A percentile compares a stretch with the other conserved stretches of the same genome.
phyloP scores from a whole-genome alignment of 139 green algal genomes.

The Spirogloea muscicola region DNA sequence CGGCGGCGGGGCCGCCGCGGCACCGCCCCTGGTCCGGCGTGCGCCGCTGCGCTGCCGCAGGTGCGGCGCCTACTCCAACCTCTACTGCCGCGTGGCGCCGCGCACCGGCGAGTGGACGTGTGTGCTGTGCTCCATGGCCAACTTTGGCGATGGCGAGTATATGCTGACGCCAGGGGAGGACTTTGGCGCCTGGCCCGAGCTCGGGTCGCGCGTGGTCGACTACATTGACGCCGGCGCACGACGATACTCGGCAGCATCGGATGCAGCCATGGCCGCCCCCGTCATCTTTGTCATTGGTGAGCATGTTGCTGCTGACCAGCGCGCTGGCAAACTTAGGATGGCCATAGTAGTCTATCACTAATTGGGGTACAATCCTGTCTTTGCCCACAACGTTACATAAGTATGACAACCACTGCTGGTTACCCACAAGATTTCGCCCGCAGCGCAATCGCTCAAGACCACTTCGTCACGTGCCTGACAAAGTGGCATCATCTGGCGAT shows the following conservation, averaged over 20 bases:
- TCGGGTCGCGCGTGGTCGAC: slow-evolving; percentile 27
- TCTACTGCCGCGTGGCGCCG: slow-evolving; percentile 28
- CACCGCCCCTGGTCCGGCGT: slow-evolving; percentile 15
- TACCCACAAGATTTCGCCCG: no score
- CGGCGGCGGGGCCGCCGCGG: no score
- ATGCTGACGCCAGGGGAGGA: slow-evolving; percentile 16
- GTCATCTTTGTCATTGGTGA: slow-evolving; percentile 22
- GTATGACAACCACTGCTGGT: no score
- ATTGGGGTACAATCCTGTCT: no score
- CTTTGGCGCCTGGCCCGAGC: slow-evolving; percentile 32
- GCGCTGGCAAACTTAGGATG: no score
- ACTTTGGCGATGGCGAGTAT: slow-evolving; percentile 34
- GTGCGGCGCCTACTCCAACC: slow-evolving; percentile 39
- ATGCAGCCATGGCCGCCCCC: slow-evolving; percentile 25
- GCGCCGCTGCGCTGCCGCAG: slow-evolving; percentile 21
- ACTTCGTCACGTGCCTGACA: no score
- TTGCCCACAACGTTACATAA: no score
- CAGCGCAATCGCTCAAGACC: no score
- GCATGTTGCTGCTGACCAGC: no score
- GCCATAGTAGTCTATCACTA: no score
- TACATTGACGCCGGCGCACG: slow-evolving; percentile 29
- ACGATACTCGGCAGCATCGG: slow-evolving; percentile 31
- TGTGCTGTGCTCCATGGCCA: slow-evolving; percentile 12
- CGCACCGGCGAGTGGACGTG: slow-evolving; percentile 32
- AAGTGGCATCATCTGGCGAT: no score